These are phyloP conservation scores for Teratosphaeriaceae sp. DNA, from an alignment of 2,329 filamentous ascomycete genomes.

Conservation along the genomic window DNA sequence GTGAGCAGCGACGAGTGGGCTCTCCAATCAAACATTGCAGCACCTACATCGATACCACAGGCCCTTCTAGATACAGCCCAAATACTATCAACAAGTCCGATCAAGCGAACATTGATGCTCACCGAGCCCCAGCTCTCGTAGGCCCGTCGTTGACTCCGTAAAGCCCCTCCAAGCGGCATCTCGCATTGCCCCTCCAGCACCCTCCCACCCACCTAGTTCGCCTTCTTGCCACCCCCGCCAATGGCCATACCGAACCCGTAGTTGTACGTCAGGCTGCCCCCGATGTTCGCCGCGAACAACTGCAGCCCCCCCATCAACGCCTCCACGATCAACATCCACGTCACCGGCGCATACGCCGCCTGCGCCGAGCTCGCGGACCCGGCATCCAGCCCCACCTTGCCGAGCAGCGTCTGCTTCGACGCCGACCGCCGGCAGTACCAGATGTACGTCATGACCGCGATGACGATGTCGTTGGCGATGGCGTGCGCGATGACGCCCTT, in stretches of 20 bases:
- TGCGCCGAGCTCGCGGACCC: constrained; percentile 15
- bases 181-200: too few relatives aligned
- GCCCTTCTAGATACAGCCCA: too few relatives aligned
- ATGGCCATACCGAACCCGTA: constrained; percentile 39
- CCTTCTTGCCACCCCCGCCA: constrained; percentile 21
- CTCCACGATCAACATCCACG: constrained; percentile 33
- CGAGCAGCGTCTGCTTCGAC: constrained; percentile 18
- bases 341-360: constrained; percentile 30
- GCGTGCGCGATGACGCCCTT: constrained; percentile 38
- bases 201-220: constrained; percentile 10
- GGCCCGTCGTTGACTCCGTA: too few relatives aligned
- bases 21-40: too few relatives aligned
- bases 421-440: constrained; percentile 35
- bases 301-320: constrained; percentile 29
- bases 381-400: constrained; percentile 24
- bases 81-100: too few relatives aligned
- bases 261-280: constrained; percentile 38
- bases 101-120: too few relatives aligned
- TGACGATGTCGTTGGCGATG: constrained; percentile 35
- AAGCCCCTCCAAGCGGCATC: too few relatives aligned
- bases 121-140: too few relatives aligned
- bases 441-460: constrained; percentile 34
- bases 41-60: too few relatives aligned
- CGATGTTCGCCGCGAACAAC: constrained; percentile 37
- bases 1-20: too few relatives aligned